Evolutionary conservation across 352 stramenopile species (phyloP), one percentile per base, ranked within the genome.

Genomic region (Bremia lactucae): DNA sequence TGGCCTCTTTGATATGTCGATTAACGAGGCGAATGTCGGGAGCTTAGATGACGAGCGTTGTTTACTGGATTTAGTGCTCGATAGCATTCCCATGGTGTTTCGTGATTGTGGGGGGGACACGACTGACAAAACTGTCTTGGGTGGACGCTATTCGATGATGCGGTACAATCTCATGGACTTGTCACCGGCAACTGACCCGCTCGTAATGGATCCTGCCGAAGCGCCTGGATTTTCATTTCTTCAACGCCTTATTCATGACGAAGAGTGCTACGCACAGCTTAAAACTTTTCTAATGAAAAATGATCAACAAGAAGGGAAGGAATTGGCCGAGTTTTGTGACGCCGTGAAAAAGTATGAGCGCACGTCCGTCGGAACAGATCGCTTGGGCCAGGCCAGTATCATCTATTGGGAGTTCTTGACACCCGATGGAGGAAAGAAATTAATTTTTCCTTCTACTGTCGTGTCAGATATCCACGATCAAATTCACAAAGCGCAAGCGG

Each of bases 351-450:
- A 81, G 28, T 93, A 81, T 40, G 80, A 93, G 41, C 73, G 80
- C 11, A 66, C 73, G 8, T 76, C 61, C 0, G 59, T 75, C 1
- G 67, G 74, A 21, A 87, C 59, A 13, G 80, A 93, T 13, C 75
- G 80, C 6, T 39, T 90, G 8, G 72, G 74, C 1, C 80, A 88
- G 28, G 80, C 80, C 5, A 83, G 60, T 33, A 52, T 85, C 6
- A 83, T 93, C 21, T 93, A 79, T 33, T 93, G 80, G 80, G 80
- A 93, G 39, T 93, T 84, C 24, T 52, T 90, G 34, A 74, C 69
- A 0, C 20, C 47, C 2, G 80, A 93, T 50, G 68, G 77, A 5
- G 70, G 59, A 3, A 74, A 68, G 9, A 62, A 55, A 19, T 42
- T 89, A n/a, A 42, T 72, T 9, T 93, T 90, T 22, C 77, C 80